Base-by-base conservation (phyloP, 768 basidiomycete genomes). In the Boletus tomentosulus region DNA sequence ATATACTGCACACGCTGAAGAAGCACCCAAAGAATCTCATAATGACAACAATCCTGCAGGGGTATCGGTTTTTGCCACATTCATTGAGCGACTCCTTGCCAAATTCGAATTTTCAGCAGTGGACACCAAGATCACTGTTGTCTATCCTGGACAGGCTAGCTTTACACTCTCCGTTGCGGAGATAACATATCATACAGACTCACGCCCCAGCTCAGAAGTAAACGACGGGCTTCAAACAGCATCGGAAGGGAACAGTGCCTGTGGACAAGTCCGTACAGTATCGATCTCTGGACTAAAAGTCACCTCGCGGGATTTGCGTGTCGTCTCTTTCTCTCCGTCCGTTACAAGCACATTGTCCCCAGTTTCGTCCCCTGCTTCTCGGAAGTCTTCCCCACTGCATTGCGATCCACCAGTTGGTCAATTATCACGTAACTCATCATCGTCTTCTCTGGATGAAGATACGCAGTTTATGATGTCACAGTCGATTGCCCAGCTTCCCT, bases 81-180 rank as follows among this genome's bases (percentile, higher is more conserved):
- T 94, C 51, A 84, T 93, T 45, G 91, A 93, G 63, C 78, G 84
- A 28, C 73, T 94, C 12, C 80, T 94, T 28, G 79, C 88, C 15
- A 80, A 86, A 56, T 89, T 94, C 64, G 83, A 88, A 56, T 87
- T 91, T 62, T 84, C 87, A 59, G 87, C 84, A 13, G 64, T 76
- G 27, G 83, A 91, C 63, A 81, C 83, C 35, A 81, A 74, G 62
- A 73, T 93, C 53, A 86, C 86, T 2, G 57, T 93, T 34, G 71
- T 89, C n/a, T 79, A 87, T 64, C 82, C 83, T 3, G 78, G 74
- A 35, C 79, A 79, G 44, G 77, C 86, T 35, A 81, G 81, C 64
- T 71, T 91, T 60, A 84, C 82, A 3, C 60, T 87, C 50, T 76
- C 71, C 19, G 65, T 92, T 24, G 71, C 81, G 5, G 76, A 84